phyloP scores from a whole-genome alignment of 2,329 filamentous ascomycete species.

The Talaromyces islandicus region DNA sequence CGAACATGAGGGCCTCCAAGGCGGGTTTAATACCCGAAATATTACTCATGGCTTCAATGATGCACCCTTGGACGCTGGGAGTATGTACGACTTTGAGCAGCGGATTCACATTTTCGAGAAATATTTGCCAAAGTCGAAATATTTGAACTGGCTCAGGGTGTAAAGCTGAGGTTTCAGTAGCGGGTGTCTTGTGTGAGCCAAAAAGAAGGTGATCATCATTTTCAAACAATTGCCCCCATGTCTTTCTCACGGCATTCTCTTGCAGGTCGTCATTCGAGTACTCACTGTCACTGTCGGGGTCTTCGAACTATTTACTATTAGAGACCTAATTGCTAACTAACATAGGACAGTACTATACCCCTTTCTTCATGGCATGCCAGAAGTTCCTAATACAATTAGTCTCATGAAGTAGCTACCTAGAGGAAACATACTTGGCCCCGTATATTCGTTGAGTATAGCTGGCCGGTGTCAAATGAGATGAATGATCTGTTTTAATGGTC shows the following conservation, averaged over 20 bases:
- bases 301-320: conserved; percentile 5
- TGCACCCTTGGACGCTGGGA: conserved; percentile 57
- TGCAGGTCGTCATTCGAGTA: conserved; percentile 24
- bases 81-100: conserved; percentile 63
- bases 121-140: conserved; percentile 56
- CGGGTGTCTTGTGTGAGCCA: conserved; percentile 32
- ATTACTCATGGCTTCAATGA: conserved; percentile 57
- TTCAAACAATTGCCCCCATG: conserved; percentile 41
- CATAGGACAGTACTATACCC: background rate
- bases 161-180: conserved; percentile 42
- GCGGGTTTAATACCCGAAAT: conserved; percentile 49
- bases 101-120: conserved; percentile 64
- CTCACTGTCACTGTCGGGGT: conserved; percentile 23
- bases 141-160: conserved; percentile 59
- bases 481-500: background rate
- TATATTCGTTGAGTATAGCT: background rate
- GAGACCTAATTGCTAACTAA: background rate
- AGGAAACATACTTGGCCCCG: conserved; percentile 1
- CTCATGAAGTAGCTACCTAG: background rate
- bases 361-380: conserved; percentile 8
- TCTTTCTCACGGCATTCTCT: conserved; percentile 35
- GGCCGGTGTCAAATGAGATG: conserved; percentile 1
- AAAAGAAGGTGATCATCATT: conserved; percentile 49
- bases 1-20: conserved; percentile 64
- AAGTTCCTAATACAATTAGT: conserved; percentile 1